Evolutionary conservation across 2,329 filamentous ascomycete genomes (phyloP).

Genomic region (Fusarium sp.): DNA sequence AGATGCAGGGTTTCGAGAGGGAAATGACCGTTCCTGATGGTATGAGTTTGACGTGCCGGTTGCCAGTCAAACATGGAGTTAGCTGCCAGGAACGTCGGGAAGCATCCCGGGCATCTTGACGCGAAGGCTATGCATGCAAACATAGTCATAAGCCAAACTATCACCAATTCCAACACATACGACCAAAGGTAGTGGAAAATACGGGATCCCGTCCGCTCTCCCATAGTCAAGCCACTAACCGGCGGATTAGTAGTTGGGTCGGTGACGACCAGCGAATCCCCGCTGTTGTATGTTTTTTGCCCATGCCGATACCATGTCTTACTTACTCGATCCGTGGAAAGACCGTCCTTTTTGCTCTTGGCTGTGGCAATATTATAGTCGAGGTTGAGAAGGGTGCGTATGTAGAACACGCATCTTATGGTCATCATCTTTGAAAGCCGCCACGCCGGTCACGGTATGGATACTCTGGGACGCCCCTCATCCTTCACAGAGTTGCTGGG

Average conservation of each 20-base stretch:
- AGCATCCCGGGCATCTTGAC: constrained; percentile 1
- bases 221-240: constrained; percentile 35
- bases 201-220: constrained; percentile 41
- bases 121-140: not conserved
- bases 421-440: not conserved
- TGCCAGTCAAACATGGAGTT: not conserved
- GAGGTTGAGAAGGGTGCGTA: not conserved
- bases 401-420: not conserved
- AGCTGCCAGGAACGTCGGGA: constrained; percentile 18
- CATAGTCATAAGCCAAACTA: not conserved
- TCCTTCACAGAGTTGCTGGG: not conserved
- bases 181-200: constrained; percentile 40
- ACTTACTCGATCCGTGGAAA: not conserved
- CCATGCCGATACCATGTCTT: not conserved
- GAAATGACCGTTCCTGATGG: not conserved
- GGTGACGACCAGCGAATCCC: constrained; percentile 39
- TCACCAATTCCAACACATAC: constrained; percentile 16
- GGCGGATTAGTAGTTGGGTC: constrained; percentile 39
- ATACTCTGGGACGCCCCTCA: not conserved
- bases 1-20: not conserved
- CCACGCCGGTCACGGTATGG: not conserved
- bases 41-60: not conserved
- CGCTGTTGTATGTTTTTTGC: constrained; percentile 39
- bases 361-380: not conserved
- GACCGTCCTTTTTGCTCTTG: not conserved